Evolutionary conservation across 805 yeast genomes (phyloP), one percentile per base, ranked within the genome.

Genomic region (Kluyveromyces lactis): DNA sequence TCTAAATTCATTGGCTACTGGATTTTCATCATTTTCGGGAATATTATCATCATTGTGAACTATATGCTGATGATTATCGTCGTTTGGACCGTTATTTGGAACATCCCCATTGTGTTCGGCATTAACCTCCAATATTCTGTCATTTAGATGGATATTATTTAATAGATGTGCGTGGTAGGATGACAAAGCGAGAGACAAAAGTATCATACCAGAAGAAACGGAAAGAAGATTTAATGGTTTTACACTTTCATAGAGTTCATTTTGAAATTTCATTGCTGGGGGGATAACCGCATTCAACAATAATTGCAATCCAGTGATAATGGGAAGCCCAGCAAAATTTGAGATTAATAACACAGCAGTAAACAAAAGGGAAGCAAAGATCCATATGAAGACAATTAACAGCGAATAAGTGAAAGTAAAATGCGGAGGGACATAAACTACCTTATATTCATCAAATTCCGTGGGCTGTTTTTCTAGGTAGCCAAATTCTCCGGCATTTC

Each of bases 381-480:
- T 42, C 75, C 77, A 73, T 4, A 73, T 52, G 45, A 64, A 55
- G 1, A 53, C 50, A 23, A 75, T 48, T 23, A 67, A 46, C 0
- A 42, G 19, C 17, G 72, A 64, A 26, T 86, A 69, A 42, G 96
- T 69, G 2, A 52, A 24, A 38, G 77, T 70, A 58, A 90, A 85
- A 36, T 71, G 49, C 2, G 95, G 95, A 4, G 99, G 97, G 33
- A 86, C 69, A 62, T 89, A 94, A 2, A 89, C 96, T 21, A 89
- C 74, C 2, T 75, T 69, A 58, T 89, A 86, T 2, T 61, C 58
- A 41, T 67, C 64, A 19, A 66, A 62, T 18, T 61, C 62, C 0
- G 66, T 57, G 11, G 64, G 63, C 38, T 65, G 68, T 16, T 63
- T 68, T 29, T 66, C 70, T n/a, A 65, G 51, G 13, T 64, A 65